These are phyloP conservation scores for Eimeria sp. DNA, from an alignment of 169 alveolate genomes.

Conservation along the genomic window DNA sequence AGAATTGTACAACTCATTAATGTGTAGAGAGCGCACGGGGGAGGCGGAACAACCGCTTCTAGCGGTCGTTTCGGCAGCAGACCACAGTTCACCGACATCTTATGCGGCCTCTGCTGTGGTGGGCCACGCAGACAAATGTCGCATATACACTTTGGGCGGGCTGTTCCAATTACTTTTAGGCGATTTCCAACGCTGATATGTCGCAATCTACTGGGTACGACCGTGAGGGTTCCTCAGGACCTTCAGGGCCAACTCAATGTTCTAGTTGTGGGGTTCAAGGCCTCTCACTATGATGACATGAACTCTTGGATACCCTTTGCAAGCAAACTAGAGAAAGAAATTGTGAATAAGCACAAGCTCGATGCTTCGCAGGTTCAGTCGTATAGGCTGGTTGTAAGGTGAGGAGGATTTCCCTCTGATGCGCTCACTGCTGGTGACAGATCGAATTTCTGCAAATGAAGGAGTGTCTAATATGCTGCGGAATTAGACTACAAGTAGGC, in stretches of 20 bases:
- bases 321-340: constrained; percentile 8
- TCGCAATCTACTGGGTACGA: constrained; percentile 62
- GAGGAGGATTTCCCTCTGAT: neutral
- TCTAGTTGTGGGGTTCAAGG: constrained; percentile 77
- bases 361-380: constrained; percentile 18
- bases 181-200: constrained; percentile 57
- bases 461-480: neutral
- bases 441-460: neutral
- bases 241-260: constrained; percentile 74
- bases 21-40: neutral
- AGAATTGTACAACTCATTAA: neutral
- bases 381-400: constrained; percentile 53
- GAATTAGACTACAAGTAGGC: neutral
- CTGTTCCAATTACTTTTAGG: constrained; percentile 71
- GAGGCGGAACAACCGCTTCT: neutral
- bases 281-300: constrained; percentile 68
- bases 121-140: constrained; percentile 27
- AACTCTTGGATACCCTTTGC: constrained; percentile 75
- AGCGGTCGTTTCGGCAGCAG: constrained; percentile 7
- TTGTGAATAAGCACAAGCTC: constrained; percentile 8
- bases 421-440: neutral
- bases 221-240: constrained; percentile 60
- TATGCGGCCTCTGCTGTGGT: neutral
- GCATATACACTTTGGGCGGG: constrained; percentile 76
- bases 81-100: neutral